Evolutionary conservation across 371 early-diverging fungal species (phyloP), one percentile per base, ranked within the genome.

Genomic region (Mucor plumbeus): DNA sequence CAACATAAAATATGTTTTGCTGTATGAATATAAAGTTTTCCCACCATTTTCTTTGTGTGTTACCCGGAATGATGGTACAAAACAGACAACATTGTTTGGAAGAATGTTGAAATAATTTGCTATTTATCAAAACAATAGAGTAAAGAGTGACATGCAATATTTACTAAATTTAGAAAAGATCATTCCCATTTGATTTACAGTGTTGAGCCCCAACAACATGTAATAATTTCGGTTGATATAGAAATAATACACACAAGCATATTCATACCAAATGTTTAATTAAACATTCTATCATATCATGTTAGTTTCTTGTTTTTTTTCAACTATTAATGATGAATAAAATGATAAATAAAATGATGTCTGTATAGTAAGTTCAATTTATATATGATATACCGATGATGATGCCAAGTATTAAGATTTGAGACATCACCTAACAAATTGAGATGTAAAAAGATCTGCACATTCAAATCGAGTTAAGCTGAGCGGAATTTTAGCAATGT

Each of bases 401-500:
- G 50, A 19, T 50, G 50, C 50, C 50, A 50, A 50, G 50, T 19
- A 11, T 50, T 11, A 19, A 13, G 26, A 50, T 50, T 9, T 50
- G 26, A 50, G 50, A 50, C 50, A 50, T 26, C 11, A 50, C 50
- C 50, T 41, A 41, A 50, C 26, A 50, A 21, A 41, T 14, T 14
- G 15, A 54, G 33, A 11, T 31, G 14, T 41, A 17, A 41, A 55
- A 33, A 31, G 43, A 55, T 63, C 50, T 63, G 54, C 54, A 19
- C 13, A 61, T 26, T 50, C 50, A 50, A 44, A 44, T 7, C 44
- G 19, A 56, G n/a, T 54, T 7, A 35, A 6, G 31, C 35, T 39
- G 15, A 39, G 54, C 50, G 54, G 54, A 63, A 63, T 63, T 63
- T 53, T 40, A 63, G 54, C 50, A 19, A 50, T 63, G 39, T 41